Base-by-base conservation (phyloP, 2,329 filamentous ascomycete species). In the Scedosporium apiospermum region DNA sequence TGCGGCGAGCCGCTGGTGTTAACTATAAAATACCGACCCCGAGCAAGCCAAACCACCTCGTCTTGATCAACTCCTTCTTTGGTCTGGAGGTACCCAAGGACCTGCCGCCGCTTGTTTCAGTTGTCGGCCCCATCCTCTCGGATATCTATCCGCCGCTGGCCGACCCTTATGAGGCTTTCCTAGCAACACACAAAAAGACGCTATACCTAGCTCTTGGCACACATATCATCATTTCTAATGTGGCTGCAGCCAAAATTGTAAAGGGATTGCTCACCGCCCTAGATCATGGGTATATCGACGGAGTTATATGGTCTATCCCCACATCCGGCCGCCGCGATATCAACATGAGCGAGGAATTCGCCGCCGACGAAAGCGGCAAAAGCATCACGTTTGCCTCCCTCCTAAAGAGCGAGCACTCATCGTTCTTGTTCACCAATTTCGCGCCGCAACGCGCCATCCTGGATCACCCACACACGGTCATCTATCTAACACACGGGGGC, bases 91-190 rank as follows among this genome's bases (percentile, higher is more conserved):
- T 71, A 1, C 73, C 77, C 0, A 73, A 73, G 23, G 76, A 79
- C 62, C 63, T 79, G 2, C 77, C 77, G 1, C 77, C 77, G 1
- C 66, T 74, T 1, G 70, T 74, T 26, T 68, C 70, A 2, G 64
- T 73, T 1, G 71, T 79, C 2, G 78, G 77, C 0, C 78, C 77
- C 1, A 70, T 78, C 1, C 67, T 79, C 5, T 64, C 69, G 1
- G 73, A 76, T 38, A 64, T 68, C 14, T 77, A 71, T 57, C 67
- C 70, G 9, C 4, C 44, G 1, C 16, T 49, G 44, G 12, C 16
- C 21, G 44, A 49, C 3, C n/a, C 44, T n/a, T 23, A 18, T 2
- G 44, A n/a, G 16, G 3, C n/a, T 18, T 49, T 49, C 21, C 21
- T 18, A 6, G 44, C 44, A 23, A 23, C n/a, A n/a, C 44, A 49